Evolutionary conservation across 1,139 yeast genomes (phyloP), one percentile per base, ranked within the genome.

Genomic region (Candida frijolesensis): DNA sequence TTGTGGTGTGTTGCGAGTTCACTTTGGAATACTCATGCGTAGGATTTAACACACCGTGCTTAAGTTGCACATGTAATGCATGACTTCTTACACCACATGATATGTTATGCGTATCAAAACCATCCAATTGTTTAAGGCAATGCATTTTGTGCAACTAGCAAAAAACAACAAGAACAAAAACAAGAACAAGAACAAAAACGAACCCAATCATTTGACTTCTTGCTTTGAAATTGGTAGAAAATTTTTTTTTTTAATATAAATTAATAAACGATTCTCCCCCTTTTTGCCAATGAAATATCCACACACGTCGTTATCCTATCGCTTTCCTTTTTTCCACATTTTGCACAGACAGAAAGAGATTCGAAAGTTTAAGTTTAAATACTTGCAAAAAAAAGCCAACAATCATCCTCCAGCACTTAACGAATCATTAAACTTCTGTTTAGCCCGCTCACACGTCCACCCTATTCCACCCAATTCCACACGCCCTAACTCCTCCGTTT

Each of bases 191-290:
- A 34, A 34, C 9, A 34, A 12, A 33, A 33, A 11, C 8, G 15
- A 33, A 35, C 39, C n/a, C 12, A 18, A n/a, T 19, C 29, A 19
- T 38, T 38, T 38, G 27, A 12, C 19, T 38, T 38, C 8, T 10
- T 38, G 19, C 27, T 18, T 19, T 38, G 41, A 38, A 38, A 38
- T 38, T 9, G 27, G 22, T 38, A 38, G 29, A 18, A 38, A 22
- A 38, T 15, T 15, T 38, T 38, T 35, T 18, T 12, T 11, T 38
- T 22, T 38, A 38, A 38, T 38, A 38, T 38, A 38, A 38, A 38
- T 38, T 38, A 38, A 9, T 38, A 38, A 38, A 38, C 41, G 15
- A 38, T 38, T 19, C 41, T 19, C 29, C 41, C 41, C 29, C 14
- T 11, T 38, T 19, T 12, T 9, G 15, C 25, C 25, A 35, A 9